Percentiles rank a stretch among this genome's conserved stretches.
Conservation (phyloP, 2,329 filamentous ascomycete species). For the Aureobasidium zeae region DNA sequence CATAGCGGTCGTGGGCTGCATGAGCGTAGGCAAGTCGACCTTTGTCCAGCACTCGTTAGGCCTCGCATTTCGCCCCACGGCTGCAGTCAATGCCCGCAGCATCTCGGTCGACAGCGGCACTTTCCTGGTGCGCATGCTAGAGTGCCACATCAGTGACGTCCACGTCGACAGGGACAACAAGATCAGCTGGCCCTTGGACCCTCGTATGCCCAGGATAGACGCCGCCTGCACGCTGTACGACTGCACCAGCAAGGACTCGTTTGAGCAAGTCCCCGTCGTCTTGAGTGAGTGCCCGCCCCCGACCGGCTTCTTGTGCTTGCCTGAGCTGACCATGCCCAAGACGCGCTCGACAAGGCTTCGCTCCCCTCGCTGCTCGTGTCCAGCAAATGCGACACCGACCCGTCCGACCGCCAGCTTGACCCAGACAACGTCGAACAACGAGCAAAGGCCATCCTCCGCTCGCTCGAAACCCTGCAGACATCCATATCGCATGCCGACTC, state of each 20-base stretch:
- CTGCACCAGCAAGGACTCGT: conserved; percentile 67
- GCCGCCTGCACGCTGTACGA: conserved; percentile 82
- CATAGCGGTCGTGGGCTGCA: conserved; percentile 48
- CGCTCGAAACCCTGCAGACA: conserved; percentile 61
- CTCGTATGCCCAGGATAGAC: conserved; percentile 65
- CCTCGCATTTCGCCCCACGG: conserved; percentile 37
- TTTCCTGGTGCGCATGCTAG: conserved; percentile 49
- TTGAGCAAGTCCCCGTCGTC: conserved; percentile 63
- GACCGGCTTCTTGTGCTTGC: not conserved
- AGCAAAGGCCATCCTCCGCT: conserved; percentile 53
- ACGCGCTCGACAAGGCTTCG: conserved; percentile 60
- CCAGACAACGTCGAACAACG: conserved; percentile 56
- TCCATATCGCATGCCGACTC: conserved; percentile 61
- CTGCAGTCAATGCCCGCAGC: conserved; percentile 40
- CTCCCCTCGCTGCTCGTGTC: conserved; percentile 75
- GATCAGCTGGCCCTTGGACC: conserved; percentile 56
- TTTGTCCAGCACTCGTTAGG: conserved; percentile 51
- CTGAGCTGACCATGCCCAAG: conserved; percentile 37
- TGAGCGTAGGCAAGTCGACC: conserved; percentile 48
- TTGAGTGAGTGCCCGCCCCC: conserved; percentile 56
- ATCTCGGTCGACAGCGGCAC: conserved; percentile 48
- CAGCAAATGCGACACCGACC: conserved; percentile 78
- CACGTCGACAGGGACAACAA: conserved; percentile 40
- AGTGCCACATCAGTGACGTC: conserved; percentile 46
- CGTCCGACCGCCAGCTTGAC: conserved; percentile 61